A percentile compares a stretch with the other conserved stretches of the same genome.
These are phyloP conservation scores for Coniochaeta sp. DNA, from an alignment of 2,329 filamentous ascomycete species.

Conservation along the genomic window DNA sequence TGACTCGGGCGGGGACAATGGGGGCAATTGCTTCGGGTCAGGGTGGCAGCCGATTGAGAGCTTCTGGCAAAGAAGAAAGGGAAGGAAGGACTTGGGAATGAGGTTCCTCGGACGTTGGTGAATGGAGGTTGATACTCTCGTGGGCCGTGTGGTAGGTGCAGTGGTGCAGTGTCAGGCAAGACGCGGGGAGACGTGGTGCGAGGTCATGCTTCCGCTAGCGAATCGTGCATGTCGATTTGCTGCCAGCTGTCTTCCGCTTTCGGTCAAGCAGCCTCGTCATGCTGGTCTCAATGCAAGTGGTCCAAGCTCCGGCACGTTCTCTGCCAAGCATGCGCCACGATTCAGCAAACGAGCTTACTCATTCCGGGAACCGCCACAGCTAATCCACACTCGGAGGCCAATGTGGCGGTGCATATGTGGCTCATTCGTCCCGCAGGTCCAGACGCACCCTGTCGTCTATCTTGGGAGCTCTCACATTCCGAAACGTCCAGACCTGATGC, in stretches of 20 bases:
- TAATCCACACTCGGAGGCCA: neutral
- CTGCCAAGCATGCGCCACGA: too few species aligned
- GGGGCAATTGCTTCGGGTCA: neutral
- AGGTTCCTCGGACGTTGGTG: neutral
- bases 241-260: conserved; percentile 1
- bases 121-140: neutral
- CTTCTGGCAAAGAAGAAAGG: neutral
- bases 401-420: neutral
- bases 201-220: neutral
- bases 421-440: neutral
- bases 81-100: neutral
- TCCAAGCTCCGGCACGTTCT: neutral
- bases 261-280: neutral
- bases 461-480: neutral
- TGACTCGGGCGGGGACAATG: neutral
- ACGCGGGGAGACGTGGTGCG: conserved; percentile 2
- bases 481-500: neutral
- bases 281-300: too few species aligned
- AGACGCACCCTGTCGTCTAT: neutral
- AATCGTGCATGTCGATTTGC: neutral
- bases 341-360: too few species aligned
- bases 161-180: neutral
- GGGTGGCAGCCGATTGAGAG: too few species aligned
- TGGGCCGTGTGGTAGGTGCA: neutral
- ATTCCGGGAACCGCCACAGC: too few species aligned